Evolutionary conservation across 1,139 yeast species (phyloP).

Genomic region (Protomyces gravidus): DNA sequence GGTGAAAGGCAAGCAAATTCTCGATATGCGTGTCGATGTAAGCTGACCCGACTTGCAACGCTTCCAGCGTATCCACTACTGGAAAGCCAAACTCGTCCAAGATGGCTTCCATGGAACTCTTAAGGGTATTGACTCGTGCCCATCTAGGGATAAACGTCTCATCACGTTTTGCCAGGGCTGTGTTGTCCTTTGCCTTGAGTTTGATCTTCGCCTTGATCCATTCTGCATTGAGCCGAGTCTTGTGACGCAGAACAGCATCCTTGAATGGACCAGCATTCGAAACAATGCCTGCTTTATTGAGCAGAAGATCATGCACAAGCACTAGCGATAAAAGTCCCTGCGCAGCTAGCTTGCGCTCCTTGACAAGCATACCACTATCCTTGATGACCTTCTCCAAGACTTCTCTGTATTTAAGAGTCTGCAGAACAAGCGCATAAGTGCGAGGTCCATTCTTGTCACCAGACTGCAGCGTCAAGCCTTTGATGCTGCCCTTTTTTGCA

Average conservation of each 20-base stretch:
- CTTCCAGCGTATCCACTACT: slow-evolving; percentile 47
- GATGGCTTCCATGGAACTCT: slow-evolving; percentile 43
- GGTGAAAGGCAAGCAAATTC: slow-evolving; percentile 66
- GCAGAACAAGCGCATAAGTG: slow-evolving; percentile 30
- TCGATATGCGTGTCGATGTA: slow-evolving; percentile 48
- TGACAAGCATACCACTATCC: slow-evolving; percentile 33
- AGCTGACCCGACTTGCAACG: slow-evolving; percentile 50
- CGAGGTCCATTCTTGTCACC: slow-evolving; percentile 28
- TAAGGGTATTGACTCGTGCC: slow-evolving; percentile 71
- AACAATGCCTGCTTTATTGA: slow-evolving; percentile 74
- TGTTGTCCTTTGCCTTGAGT: slow-evolving; percentile 31
- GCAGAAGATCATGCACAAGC: slow-evolving; percentile 73
- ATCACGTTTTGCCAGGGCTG: slow-evolving; percentile 22
- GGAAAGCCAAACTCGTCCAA: slow-evolving; percentile 45
- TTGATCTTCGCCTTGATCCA: slow-evolving; percentile 64
- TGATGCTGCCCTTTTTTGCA: slow-evolving; percentile 30
- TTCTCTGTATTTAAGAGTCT: slow-evolving; percentile 37
- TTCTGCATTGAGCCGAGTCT: slow-evolving; percentile 77
- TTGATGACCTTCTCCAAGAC: slow-evolving; percentile 27
- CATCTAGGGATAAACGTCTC: slow-evolving; percentile 63
- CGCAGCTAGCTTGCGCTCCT: slow-evolving; percentile 39
- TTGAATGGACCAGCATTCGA: slow-evolving; percentile 86
- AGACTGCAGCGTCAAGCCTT: slow-evolving; percentile 26
- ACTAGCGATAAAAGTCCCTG: slow-evolving; percentile 48
- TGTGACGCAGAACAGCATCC: slow-evolving; percentile 70